phyloP scores from a whole-genome alignment of 768 basidiomycete species.

The Boletus subcaerulescens region DNA sequence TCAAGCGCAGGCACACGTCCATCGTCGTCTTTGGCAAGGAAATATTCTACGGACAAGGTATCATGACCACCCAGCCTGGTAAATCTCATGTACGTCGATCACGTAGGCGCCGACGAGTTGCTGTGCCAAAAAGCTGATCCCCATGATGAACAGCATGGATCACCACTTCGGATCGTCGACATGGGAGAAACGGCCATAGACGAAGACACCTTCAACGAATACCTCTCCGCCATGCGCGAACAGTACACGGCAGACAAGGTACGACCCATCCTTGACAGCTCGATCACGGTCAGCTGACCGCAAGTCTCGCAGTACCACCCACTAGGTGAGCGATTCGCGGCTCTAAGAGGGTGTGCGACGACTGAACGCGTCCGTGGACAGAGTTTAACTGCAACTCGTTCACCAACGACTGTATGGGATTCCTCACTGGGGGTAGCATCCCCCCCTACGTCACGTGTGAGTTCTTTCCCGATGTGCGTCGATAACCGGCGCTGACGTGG shows the following conservation, averaged over 20 bases:
- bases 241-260: conserved; percentile 92
- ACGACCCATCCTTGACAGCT: conserved; percentile 13
- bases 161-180: conserved; percentile 64
- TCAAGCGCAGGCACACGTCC: conserved; percentile 76
- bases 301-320: conserved; percentile 69
- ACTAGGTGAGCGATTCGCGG: conserved; percentile 48
- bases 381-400: conserved; percentile 97
- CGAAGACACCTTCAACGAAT: conserved; percentile 82
- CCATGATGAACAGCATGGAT: conserved; percentile 57
- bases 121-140: neutral
- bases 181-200: conserved; percentile 82
- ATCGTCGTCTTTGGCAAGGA: conserved; percentile 86
- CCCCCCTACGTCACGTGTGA: conserved; percentile 79
- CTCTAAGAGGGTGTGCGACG: neutral
- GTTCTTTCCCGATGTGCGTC: neutral
- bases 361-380: conserved; percentile 22
- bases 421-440: conserved; percentile 80
- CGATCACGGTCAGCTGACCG: neutral
- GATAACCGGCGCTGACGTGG: no score
- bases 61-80: conserved; percentile 67
- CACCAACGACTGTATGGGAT: conserved; percentile 83
- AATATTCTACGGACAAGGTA: conserved; percentile 89
- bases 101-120: neutral
- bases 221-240: conserved; percentile 66
- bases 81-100: conserved; percentile 67